Conservation (phyloP, 257 asterid genomes). For the Fraxinus quadrangulata region DNA sequence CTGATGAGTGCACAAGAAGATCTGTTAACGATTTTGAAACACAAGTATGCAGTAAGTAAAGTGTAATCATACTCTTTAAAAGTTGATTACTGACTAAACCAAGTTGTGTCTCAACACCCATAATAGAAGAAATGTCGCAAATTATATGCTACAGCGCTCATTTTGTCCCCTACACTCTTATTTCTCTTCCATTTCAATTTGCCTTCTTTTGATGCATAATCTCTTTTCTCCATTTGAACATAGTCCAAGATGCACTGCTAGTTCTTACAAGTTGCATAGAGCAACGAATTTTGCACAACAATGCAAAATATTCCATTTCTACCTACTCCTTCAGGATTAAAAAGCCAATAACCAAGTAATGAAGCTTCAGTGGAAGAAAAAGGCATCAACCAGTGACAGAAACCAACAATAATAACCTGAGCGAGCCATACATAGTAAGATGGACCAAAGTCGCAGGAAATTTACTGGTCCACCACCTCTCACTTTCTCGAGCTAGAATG, state of each 20-base stretch:
- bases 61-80: background rate
- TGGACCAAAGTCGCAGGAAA: too few relatives aligned
- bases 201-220: background rate
- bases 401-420: too few relatives aligned
- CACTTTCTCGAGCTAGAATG: too few relatives aligned
- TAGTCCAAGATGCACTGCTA: background rate
- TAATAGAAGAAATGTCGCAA: background rate
- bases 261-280: background rate
- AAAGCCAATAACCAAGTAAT: background rate
- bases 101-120: background rate
- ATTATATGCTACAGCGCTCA: background rate
- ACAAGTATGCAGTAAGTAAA: too few relatives aligned
- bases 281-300: background rate
- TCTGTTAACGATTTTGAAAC: too few relatives aligned
- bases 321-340: background rate
- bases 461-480: too few relatives aligned
- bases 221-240: background rate
- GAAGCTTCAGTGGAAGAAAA: background rate
- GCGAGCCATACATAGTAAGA: too few relatives aligned
- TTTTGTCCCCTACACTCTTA: too few relatives aligned
- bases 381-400: background rate
- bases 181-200: background rate
- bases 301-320: background rate
- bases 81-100: background rate
- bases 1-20: background rate